Base-by-base conservation (phyloP, 805 yeast species). In the Kazachstania kunashirensis region DNA sequence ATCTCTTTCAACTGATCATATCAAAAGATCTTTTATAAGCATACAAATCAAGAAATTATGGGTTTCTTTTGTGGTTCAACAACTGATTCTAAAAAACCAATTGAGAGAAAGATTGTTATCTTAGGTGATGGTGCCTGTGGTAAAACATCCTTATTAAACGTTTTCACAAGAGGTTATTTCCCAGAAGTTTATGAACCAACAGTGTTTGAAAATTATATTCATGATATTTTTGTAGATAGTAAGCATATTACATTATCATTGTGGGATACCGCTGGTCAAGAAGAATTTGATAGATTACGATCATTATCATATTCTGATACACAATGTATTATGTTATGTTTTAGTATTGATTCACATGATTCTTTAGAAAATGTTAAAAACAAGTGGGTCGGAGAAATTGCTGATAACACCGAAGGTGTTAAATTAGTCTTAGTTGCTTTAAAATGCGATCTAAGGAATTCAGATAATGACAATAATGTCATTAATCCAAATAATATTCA, bases 231-330 rank as follows among this genome's bases (percentile, higher is more conserved):
- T 63, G 86, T 89, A 38, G 98, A 89, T 58, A 89, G 89, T 36
- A 85, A 84, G 58, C 85, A 92, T 34, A 83, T 89, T 50, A 94
- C 88, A 53, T 66, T 89, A 39, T 86, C 96, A 12, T 67, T 89
- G 38, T 92, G 98, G 98, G 98, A 89, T 59, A 89, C 98, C 5
- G 98, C 98, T 1, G 98, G 98, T 6, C 98, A 89, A 67, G 98
- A 89, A 63, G 98, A 89, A 64, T 89, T 89, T 51, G 98, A 89
- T 60, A 73, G 96, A 45, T 70, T 89, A 59, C 75, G 98, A 59
- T 84, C 96, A 1, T 68, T 89, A 43, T 82, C 94, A 34, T 92
- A 92, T 61, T 79, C 88, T 19, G 97, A 92, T 60, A 92, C 98
- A 3, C 96, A 89, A 62, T 84, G 96, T 52, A 88, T 92, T 50